phyloP scores from a whole-genome alignment of 73 alveolate species.

The Symbiodinium pilosum region DNA sequence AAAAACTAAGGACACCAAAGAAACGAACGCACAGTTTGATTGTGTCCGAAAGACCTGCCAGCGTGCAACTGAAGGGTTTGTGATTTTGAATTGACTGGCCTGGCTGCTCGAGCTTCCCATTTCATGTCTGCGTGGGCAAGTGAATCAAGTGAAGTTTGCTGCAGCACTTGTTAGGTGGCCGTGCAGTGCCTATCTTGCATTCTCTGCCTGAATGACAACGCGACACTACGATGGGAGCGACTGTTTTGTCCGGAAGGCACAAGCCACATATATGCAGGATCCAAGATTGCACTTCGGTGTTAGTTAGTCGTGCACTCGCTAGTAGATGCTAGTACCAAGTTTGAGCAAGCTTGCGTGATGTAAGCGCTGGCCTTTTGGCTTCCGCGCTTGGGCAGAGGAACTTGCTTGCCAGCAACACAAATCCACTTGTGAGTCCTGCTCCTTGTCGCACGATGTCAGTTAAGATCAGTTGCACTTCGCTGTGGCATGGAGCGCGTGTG shows the following conservation, averaged over 20 bases:
- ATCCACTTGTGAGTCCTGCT: not conserved
- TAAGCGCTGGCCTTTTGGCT: conserved; percentile 23
- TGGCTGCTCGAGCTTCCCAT: no score
- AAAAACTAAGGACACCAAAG: no score
- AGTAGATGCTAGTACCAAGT: not conserved
- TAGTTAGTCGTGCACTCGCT: not conserved
- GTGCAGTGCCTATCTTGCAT: conserved; percentile 91
- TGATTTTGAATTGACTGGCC: no score
- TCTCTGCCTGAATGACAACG: conserved; percentile 77
- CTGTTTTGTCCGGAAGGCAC: not conserved
- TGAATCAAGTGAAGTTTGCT: no score
- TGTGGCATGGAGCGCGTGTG: no score
- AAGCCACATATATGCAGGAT: not conserved
- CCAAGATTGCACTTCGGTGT: not conserved
- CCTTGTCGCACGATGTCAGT: not conserved
- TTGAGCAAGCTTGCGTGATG: not conserved
- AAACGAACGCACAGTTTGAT: no score
- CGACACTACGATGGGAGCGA: conserved; percentile 92
- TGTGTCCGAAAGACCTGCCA: no score
- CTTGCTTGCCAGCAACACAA: not conserved
- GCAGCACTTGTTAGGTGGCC: conserved; percentile 26
- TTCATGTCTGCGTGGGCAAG: no score
- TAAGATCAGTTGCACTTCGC: not conserved
- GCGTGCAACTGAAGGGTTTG: no score
- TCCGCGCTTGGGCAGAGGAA: not conserved